Conservation (phyloP, 129 eudicot genomes). For the Artemisia annua region DNA sequence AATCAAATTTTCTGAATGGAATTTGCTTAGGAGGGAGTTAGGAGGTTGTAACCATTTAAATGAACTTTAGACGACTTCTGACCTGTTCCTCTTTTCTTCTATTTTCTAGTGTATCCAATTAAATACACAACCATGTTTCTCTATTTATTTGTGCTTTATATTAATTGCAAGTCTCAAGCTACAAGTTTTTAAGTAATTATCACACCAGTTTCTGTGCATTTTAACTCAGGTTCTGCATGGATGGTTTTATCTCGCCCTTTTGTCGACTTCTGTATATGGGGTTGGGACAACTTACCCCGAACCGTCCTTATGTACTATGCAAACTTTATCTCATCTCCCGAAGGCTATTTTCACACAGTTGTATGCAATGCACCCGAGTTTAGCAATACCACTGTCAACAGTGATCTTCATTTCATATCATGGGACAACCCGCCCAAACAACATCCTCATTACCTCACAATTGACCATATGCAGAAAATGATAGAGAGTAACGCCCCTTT, state of each 20-base stretch:
- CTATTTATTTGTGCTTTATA: background rate
- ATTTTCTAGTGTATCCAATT: background rate
- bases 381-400: conserved; percentile 54
- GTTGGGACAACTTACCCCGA: conserved; percentile 79
- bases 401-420: conserved; percentile 71
- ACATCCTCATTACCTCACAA: conserved; percentile 58
- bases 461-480: conserved; percentile 52
- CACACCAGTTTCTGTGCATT: background rate
- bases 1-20: background rate
- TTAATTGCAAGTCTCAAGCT: background rate
- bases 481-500: conserved; percentile 62
- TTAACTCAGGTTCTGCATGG: conserved; percentile 75
- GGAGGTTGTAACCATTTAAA: background rate
- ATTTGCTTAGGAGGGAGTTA: background rate
- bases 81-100: background rate
- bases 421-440: conserved; percentile 87
- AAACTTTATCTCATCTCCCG: conserved; percentile 75
- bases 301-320: conserved; percentile 71
- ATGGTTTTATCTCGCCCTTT: conserved; percentile 67
- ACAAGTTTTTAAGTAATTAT: background rate
- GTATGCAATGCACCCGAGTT: conserved; percentile 64
- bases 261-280: conserved; percentile 65
- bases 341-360: conserved; percentile 80
- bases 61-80: background rate
- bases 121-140: background rate